Evolutionary conservation across 2,329 filamentous ascomycete species (phyloP), one percentile per base, ranked within the genome.

Genomic region (Curvularia sp.): DNA sequence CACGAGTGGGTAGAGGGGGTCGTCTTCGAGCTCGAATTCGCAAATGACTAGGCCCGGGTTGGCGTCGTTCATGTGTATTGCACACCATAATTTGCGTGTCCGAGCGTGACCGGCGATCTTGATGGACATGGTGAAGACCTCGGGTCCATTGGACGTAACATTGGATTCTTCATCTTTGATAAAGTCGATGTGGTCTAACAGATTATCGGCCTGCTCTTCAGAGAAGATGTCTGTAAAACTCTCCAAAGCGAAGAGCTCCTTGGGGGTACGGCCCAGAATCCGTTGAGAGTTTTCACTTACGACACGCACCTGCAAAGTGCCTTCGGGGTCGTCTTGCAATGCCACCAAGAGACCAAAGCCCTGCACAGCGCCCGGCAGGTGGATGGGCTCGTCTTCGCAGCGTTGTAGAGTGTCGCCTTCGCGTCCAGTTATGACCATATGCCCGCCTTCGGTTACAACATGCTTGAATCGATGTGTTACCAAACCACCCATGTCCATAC

Each of bases 371-470:
- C 92, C 92, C 0, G 93, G 93, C 1, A 92, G 89, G 64, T 94
- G 92, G 26, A 97, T 96, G 0, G 93, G 92, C 69, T 97, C 93
- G 69, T 97, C 93, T 75, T 97, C 93, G 71, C 93, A 97, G 52
- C 87, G 85, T 72, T 96, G 90, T 44, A 95, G 79, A 0, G 84
- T 86, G 1, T 87, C 84, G 1, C 87, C 89, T 53, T 92, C 88
- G 55, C 89, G 84, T 5, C 92, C 92, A 0, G 91, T 95, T 53
- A 96, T 91, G 30, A 96, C 85, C 26, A 89, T 87, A 77, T 97
- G 92, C 0, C 92, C 92, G 15, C 88, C 89, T 2, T 90, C 87
- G 0, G 90, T 93, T 26, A 89, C 80, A 4, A 90, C 82, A 71
- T 97, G 91, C 65, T 88, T 90, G 77, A 96, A 96, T 2, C 92